Conservation (phyloP, 2,329 filamentous ascomycete species). For the Penicillium concentricum region DNA sequence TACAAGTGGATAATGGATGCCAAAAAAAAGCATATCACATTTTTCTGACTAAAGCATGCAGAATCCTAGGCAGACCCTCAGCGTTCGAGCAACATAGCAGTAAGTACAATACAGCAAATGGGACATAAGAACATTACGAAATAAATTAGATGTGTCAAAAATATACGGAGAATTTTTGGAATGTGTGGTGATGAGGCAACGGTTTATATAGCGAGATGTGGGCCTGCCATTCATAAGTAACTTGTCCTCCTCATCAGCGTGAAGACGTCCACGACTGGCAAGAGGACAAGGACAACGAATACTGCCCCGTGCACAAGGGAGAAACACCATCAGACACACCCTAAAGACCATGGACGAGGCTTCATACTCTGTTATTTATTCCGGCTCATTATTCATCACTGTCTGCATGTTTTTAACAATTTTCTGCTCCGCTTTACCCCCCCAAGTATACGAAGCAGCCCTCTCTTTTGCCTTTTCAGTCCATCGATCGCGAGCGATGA, state of each 20-base stretch:
- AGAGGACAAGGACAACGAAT: not conserved
- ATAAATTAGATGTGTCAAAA: too few relatives aligned
- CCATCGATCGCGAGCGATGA: constrained; percentile 15
- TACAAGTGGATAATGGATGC: too few relatives aligned
- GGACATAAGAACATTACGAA: too few relatives aligned
- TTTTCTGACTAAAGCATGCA: too few relatives aligned
- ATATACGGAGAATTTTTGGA: too few relatives aligned
- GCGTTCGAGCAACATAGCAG: too few relatives aligned
- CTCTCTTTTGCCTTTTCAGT: constrained; percentile 14
- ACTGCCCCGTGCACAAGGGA: not conserved
- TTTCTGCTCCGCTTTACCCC: constrained; percentile 20
- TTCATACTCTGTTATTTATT: not conserved
- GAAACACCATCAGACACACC: not conserved
- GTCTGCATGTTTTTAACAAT: constrained; percentile 10
- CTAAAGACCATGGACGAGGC: not conserved
- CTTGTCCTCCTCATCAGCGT: not conserved
- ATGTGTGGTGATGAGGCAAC: too few relatives aligned
- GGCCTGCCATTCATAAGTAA: too few relatives aligned
- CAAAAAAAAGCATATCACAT: too few relatives aligned
- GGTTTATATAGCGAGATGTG: too few relatives aligned
- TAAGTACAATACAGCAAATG: too few relatives aligned
- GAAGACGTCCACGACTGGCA: not conserved
- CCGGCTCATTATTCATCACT: not conserved
- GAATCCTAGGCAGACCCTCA: too few relatives aligned
- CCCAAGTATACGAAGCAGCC: constrained; percentile 19